Evolutionary conservation across 2,329 filamentous ascomycete species (phyloP).

Genomic region (Ceratocystis smalleyi): DNA sequence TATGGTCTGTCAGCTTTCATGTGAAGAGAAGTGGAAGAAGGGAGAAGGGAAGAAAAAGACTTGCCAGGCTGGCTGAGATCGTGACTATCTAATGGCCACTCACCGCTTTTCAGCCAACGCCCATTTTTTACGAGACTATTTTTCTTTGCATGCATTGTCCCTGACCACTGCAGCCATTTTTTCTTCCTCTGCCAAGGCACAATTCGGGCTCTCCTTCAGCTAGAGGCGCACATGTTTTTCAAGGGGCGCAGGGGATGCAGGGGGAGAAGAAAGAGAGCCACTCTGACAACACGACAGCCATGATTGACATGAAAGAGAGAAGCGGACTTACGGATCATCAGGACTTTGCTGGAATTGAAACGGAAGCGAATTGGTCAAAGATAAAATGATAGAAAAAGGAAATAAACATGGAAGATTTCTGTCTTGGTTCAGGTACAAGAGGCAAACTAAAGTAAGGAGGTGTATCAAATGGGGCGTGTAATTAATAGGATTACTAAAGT

Average conservation of each 20-base stretch:
- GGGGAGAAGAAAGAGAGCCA: not conserved
- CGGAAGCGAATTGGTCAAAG: not conserved
- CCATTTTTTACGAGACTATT: not conserved
- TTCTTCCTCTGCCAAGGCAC: not conserved
- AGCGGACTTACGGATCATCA: not conserved
- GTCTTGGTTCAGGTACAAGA: conserved; percentile 1
- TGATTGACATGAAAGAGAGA: not conserved
- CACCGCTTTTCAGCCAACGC: not conserved
- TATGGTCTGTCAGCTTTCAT: not conserved
- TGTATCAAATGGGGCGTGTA: not conserved
- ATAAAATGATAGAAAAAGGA: not conserved
- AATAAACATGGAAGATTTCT: not conserved
- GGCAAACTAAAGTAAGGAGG: not conserved
- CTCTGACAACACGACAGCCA: not conserved
- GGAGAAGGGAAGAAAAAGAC: not conserved
- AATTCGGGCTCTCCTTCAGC: not conserved
- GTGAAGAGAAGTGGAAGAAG: not conserved
- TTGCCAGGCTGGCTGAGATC: not conserved
- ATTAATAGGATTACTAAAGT: not conserved
- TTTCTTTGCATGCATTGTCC: not conserved
- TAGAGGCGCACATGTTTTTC: not conserved
- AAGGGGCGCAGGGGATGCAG: not conserved
- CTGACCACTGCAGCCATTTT: conserved; percentile 1
- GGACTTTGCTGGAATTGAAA: not conserved
- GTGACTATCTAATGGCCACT: not conserved